These are phyloP conservation scores for Silybum marianum DNA, from an alignment of 129 eudicot species.

Conservation along the genomic window DNA sequence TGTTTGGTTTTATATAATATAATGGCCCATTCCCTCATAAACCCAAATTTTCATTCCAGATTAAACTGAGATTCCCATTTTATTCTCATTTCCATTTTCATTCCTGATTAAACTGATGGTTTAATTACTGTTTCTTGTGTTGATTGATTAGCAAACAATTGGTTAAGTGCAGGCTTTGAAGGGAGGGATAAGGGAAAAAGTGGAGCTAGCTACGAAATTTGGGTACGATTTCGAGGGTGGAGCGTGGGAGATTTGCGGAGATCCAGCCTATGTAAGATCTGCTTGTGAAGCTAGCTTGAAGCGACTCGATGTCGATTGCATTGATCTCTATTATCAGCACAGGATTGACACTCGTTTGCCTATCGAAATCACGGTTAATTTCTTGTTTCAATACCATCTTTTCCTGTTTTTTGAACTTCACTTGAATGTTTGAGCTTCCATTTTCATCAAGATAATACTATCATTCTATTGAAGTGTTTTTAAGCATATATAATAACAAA, in stretches of 20 bases:
- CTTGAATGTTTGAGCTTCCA: background rate
- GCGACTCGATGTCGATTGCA: conserved; percentile 46
- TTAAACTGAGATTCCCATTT: too few relatives aligned
- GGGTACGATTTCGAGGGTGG: conserved; percentile 31
- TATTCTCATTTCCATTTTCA: too few relatives aligned
- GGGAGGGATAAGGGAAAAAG: conserved; percentile 45
- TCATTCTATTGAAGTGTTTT: too few relatives aligned
- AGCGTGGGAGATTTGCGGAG: conserved; percentile 33
- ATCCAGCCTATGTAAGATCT: conserved; percentile 49
- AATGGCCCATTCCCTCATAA: too few relatives aligned
- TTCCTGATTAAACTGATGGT: background rate
- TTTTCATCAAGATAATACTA: background rate
- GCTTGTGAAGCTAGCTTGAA: conserved; percentile 57
- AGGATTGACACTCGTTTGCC: conserved; percentile 53
- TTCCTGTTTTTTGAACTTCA: background rate
- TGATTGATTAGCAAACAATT: too few relatives aligned
- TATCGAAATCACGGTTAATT: conserved; percentile 56
- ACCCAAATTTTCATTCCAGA: too few relatives aligned
- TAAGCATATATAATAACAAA: too few relatives aligned
- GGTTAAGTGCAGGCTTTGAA: conserved; percentile 52
- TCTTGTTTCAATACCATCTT: background rate
- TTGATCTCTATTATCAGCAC: conserved; percentile 56
- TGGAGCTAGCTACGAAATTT: conserved; percentile 51
- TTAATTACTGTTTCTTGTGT: background rate
- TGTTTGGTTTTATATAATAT: too few relatives aligned